Base-by-base conservation (phyloP, 169 alveolate species). In the Plasmodium relictum region DNA sequence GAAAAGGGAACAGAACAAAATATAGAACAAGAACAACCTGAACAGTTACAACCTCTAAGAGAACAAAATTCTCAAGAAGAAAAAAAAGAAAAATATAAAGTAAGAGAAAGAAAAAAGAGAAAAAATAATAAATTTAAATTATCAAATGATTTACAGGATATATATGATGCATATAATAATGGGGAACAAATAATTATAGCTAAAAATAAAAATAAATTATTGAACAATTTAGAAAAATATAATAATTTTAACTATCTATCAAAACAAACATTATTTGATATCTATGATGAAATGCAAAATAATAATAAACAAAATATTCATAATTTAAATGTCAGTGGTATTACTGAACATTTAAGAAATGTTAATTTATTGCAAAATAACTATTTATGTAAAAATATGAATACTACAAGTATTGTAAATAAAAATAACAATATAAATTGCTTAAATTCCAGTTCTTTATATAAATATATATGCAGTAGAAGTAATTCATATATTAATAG, bases 131-230 rank as follows among this genome's bases (percentile, higher is more conserved):
- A 45, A 69, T 83, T 69, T 39, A 59, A 83, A 37, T 42, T 83
- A 22, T 83, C 91, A 44, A 44, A 58, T 45, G 91, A 83, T 41
- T 69, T 83, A 9, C 86, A 70, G 56, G 20, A 37, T 24, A 10
- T 83, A 42, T 83, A 70, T 31, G 71, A 83, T 70, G 85, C 91
- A 41, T 83, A 83, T 54, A 68, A 56, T 50, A 54, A 70, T 39
- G 91, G 91, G 41, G 91, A 83, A 22, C 54, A 83, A 26, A 58
- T 83, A 14, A 24, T 83, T 41, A 69, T 83, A 10, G 22, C 83
- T 20, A 26, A 45, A 20, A 52, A 83, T 50, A 83, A 83, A 44
- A 41, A 83, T 6, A 54, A 54, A 62, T 22, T 68, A 48, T 20
- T 68, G 72, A 69, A 83, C 22, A 68, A 83, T 69, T 56, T 56